These are phyloP conservation scores for Rhodotorula sphaerocarpa DNA, from an alignment of 768 basidiomycete species.

Conservation along the genomic window DNA sequence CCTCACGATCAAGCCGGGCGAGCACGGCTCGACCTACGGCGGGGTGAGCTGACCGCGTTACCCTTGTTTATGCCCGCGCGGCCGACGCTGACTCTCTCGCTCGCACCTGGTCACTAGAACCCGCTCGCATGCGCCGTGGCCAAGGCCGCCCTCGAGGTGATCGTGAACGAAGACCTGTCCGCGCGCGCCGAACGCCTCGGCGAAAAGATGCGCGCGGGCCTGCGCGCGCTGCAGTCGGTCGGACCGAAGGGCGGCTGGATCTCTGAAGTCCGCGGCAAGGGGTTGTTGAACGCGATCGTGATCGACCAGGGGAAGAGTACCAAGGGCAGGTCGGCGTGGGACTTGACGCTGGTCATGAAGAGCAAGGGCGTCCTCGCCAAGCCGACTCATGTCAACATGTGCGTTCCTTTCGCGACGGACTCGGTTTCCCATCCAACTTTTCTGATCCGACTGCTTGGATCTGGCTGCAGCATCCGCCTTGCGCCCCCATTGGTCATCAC, in stretches of 20 bases:
- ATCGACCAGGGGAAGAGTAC: conserved; percentile 73
- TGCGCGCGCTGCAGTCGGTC: conserved; percentile 53
- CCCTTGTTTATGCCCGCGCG: conserved; percentile 2
- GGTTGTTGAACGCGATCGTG: conserved; percentile 85
- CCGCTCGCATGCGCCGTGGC: conserved; percentile 95
- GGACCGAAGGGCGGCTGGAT: conserved; percentile 54
- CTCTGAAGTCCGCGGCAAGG: conserved; percentile 70
- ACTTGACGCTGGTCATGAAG: conserved; percentile 78
- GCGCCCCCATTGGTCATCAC: conserved; percentile 90
- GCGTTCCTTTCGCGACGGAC: conserved; percentile 41
- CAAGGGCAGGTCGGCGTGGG: conserved; percentile 84
- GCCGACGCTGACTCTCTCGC: neutral
- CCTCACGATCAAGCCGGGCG: conserved; percentile 87
- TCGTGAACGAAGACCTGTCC: conserved; percentile 74
- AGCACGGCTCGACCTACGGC: conserved; percentile 51
- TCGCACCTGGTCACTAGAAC: conserved; percentile 47
- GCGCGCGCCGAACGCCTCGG: conserved; percentile 73
- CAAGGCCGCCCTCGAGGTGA: conserved; percentile 82
- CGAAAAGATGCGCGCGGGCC: conserved; percentile 62
- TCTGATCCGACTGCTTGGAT: neutral
- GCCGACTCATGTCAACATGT: conserved; percentile 93
- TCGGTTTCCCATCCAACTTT: neutral
- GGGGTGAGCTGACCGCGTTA: conserved; percentile 40
- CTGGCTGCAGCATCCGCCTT: conserved; percentile 68
- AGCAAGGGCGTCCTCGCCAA: conserved; percentile 85